Evolutionary conservation across 176 grass and related monocot species (phyloP).

Genomic region (Hyparrhenia diplandra): DNA sequence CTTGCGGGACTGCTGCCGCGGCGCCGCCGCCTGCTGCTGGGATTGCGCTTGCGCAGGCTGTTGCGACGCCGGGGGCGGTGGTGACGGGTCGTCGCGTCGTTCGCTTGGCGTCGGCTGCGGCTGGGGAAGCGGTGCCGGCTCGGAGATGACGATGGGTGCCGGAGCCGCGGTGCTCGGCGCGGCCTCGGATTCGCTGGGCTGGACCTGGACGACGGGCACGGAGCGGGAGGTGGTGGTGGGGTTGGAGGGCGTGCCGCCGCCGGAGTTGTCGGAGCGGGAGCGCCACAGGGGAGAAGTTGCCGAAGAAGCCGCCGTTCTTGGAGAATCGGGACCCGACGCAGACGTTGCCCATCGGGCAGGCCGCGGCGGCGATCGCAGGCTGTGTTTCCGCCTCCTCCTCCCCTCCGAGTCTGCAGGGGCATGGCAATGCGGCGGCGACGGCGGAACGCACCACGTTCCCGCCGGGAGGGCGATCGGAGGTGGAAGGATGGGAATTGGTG

Average conservation of each 20-base stretch:
- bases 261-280: not conserved
- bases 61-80: not conserved
- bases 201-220: constrained; percentile 38
- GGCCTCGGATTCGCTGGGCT: constrained; percentile 9
- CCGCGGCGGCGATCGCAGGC: not conserved
- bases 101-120: not conserved
- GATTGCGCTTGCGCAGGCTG: not conserved
- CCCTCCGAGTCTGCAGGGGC: not conserved
- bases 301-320: constrained; percentile 41
- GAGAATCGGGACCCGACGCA: constrained; percentile 34
- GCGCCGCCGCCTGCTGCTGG: constrained; percentile 2
- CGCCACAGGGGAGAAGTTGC: constrained; percentile 37
- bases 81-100: not conserved
- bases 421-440: constrained; percentile 29
- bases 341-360: constrained; percentile 49
- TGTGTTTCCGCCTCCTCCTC: not conserved
- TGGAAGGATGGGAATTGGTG: not conserved
- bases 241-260: constrained; percentile 5
- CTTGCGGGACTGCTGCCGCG: constrained; percentile 19
- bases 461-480: constrained; percentile 14
- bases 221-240: constrained; percentile 40
- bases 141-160: constrained; percentile 32
- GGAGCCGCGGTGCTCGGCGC: constrained; percentile 13
- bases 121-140: not conserved
- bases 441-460: constrained; percentile 40